Conservation (phyloP, 805 yeast species). For the Saturnispora gosingensis region DNA sequence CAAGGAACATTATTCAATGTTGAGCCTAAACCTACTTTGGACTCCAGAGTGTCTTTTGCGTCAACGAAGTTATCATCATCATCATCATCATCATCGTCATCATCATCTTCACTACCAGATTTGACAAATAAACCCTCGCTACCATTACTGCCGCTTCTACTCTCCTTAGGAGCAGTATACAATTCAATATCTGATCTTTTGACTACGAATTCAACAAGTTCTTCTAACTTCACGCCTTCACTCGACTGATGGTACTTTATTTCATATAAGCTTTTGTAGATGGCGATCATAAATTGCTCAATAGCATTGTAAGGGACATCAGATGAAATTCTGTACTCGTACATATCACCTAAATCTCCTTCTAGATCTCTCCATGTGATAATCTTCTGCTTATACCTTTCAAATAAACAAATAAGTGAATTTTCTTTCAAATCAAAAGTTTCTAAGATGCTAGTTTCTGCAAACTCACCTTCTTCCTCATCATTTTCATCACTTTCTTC, state of each 20-base stretch:
- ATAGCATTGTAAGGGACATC: constrained; percentile 47
- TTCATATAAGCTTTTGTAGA: constrained; percentile 68
- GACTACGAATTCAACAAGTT: constrained; percentile 49
- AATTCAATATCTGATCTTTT: constrained; percentile 23
- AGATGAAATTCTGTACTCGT: constrained; percentile 68
- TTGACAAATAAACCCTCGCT: constrained; percentile 25
- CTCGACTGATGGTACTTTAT: constrained; percentile 55
- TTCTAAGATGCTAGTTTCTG: constrained; percentile 53
- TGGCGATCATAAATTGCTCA: constrained; percentile 50
- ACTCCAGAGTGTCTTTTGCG: constrained; percentile 22
- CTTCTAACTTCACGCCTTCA: constrained; percentile 33
- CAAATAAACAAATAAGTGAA: constrained; percentile 44
- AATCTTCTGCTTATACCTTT: constrained; percentile 41
- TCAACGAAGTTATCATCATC: constrained; percentile 24
- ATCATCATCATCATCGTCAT: constrained; percentile 19
- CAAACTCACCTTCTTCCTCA: constrained; percentile 29
- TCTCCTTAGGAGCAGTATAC: constrained; percentile 13
- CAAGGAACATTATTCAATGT: constrained; percentile 17
- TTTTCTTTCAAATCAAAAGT: constrained; percentile 55
- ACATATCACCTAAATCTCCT: constrained; percentile 81
- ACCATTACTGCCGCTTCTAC: constrained; percentile 24
- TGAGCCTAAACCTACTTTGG: constrained; percentile 7
- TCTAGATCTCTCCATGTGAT: constrained; percentile 74
- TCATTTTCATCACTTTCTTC: constrained; percentile 43
- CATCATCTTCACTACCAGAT: constrained; percentile 11